These are phyloP conservation scores for Saccharomyces hybrid DNA, from an alignment of 1,139 yeast species.

Conservation along the genomic window DNA sequence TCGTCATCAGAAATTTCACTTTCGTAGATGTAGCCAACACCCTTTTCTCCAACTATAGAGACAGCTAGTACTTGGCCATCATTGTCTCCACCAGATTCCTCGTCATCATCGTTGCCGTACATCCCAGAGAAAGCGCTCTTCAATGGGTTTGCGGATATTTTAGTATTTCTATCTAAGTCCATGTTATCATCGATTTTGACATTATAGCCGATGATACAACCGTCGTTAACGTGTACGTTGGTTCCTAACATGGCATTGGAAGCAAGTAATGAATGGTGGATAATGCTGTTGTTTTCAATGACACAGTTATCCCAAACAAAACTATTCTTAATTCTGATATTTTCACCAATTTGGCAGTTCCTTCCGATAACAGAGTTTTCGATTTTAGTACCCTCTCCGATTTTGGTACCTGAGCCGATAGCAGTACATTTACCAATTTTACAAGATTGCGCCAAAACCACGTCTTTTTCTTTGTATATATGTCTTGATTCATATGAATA, in stretches of 20 bases:
- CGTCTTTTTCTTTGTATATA: conserved; percentile 75
- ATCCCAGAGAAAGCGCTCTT: conserved; percentile 21
- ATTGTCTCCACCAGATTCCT: conserved; percentile 24
- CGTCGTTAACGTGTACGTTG: conserved; percentile 49
- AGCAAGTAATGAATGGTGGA: conserved; percentile 66
- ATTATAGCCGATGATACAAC: conserved; percentile 71
- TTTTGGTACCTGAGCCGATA: conserved; percentile 65
- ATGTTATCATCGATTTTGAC: conserved; percentile 55
- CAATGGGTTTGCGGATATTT: conserved; percentile 43
- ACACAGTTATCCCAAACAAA: conserved; percentile 80
- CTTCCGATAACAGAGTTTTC: conserved; percentile 74
- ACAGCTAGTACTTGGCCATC: conserved; percentile 27
- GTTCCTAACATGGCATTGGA: conserved; percentile 48
- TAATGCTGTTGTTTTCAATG: conserved; percentile 55
- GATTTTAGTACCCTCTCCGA: conserved; percentile 50
- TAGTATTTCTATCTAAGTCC: conserved; percentile 42
- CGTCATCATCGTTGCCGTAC: conserved; percentile 22
- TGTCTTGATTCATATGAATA: conserved; percentile 77
- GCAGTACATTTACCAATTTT: conserved; percentile 67
- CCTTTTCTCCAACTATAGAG: conserved; percentile 50
- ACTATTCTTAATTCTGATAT: conserved; percentile 61
- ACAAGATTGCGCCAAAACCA: conserved; percentile 88
- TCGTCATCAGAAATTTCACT: conserved; percentile 43
- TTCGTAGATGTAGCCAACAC: conserved; percentile 52
- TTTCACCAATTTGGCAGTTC: conserved; percentile 73